phyloP scores from a whole-genome alignment of 306 rosid genomes.

The Ziziphus jujuba region DNA sequence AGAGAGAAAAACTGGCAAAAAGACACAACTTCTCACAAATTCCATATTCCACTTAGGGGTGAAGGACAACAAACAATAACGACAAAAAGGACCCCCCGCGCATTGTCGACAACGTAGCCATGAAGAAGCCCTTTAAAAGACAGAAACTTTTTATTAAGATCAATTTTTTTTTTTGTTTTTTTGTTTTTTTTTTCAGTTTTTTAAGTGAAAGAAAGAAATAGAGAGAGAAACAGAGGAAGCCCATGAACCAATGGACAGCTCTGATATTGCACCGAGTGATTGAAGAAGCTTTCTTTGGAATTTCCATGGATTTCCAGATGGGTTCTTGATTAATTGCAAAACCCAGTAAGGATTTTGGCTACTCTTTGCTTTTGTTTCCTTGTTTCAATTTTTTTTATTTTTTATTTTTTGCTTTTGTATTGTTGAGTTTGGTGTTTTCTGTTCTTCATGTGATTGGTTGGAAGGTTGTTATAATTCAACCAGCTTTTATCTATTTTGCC shows the following conservation, averaged over 20 bases:
- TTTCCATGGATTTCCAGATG: slow-evolving; percentile 39
- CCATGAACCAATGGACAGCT: slow-evolving; percentile 1
- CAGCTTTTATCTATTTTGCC: not conserved
- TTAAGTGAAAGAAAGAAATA: no score
- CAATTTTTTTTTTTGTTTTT: not conserved
- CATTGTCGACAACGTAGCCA: slow-evolving; percentile 70
- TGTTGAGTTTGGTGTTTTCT: slow-evolving; percentile 27
- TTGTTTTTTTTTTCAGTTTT: not conserved
- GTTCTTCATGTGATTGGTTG: not conserved
- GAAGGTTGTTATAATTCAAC: slow-evolving; percentile 9
- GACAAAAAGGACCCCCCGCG: slow-evolving; percentile 69
- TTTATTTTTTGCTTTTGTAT: slow-evolving; percentile 23
- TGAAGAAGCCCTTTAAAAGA: slow-evolving; percentile 40
- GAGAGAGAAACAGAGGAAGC: slow-evolving; percentile 28
- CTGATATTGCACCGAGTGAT: slow-evolving; percentile 17
- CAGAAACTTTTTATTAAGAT: slow-evolving; percentile 29
- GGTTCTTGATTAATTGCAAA: slow-evolving; percentile 40
- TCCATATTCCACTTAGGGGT: slow-evolving; percentile 57
- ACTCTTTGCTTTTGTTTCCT: slow-evolving; percentile 18
- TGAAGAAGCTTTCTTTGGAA: slow-evolving; percentile 39
- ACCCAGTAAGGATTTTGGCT: slow-evolving; percentile 46
- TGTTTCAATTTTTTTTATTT: slow-evolving; percentile 13
- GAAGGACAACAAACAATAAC: slow-evolving; percentile 56
- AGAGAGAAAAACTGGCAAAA: not conserved
- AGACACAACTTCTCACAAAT: slow-evolving; percentile 45